These are phyloP conservation scores for Dipteronia sinensis DNA, from an alignment of 345 rosid genomes.

Conservation along the genomic window DNA sequence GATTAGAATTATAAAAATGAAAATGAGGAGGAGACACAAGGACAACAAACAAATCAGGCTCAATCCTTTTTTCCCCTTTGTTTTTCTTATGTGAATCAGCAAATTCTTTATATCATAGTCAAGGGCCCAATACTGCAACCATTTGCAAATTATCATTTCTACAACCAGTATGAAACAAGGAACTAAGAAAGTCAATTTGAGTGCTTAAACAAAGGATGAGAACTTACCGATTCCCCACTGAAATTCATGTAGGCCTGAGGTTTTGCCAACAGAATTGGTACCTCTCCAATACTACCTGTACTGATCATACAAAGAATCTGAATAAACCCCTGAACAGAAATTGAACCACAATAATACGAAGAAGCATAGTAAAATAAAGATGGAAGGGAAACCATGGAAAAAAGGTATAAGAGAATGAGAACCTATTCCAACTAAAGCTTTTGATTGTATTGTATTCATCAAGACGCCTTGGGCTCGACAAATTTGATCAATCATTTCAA, in stretches of 20 bases:
- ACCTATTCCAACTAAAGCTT: constrained; percentile 93
- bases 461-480: constrained; percentile 59
- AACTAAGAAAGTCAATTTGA: neutral
- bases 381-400: constrained; percentile 1
- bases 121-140: neutral
- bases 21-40: no score
- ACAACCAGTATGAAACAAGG: neutral
- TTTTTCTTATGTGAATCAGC: neutral
- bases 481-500: constrained; percentile 79
- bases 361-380: constrained; percentile 5
- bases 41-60: no score
- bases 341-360: neutral
- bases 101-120: neutral
- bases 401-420: constrained; percentile 23
- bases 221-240: constrained; percentile 87
- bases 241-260: constrained; percentile 96
- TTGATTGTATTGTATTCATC: constrained; percentile 86
- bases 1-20: no score
- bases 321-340: constrained; percentile 34
- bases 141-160: constrained; percentile 1
- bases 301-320: constrained; percentile 41
- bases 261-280: constrained; percentile 81
- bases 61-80: no score
- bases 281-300: constrained; percentile 87
- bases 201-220: constrained; percentile 14